phyloP scores from a whole-genome alignment of 2,329 filamentous ascomycete species.

The Colletotrichum liriopes region DNA sequence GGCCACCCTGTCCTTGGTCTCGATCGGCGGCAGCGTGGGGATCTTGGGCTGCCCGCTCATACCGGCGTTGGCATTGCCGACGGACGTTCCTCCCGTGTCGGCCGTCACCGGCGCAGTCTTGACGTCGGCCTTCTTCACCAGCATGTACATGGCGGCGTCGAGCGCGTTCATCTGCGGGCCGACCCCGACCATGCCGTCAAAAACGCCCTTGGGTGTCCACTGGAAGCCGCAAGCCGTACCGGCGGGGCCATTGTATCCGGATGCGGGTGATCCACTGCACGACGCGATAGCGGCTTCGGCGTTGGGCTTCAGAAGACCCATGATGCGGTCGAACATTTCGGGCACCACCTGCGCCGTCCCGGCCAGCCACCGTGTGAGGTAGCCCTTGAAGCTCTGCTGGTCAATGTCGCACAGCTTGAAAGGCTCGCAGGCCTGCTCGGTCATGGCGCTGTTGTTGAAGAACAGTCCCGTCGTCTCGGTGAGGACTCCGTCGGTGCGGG shows the following conservation, averaged over 20 bases:
- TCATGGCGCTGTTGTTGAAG: slow-evolving; percentile 70
- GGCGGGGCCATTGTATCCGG: slow-evolving; percentile 65
- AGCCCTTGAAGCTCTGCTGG: slow-evolving; percentile 84
- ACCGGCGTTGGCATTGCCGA: slow-evolving; percentile 66
- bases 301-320: slow-evolving; percentile 65
- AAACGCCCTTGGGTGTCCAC: slow-evolving; percentile 69
- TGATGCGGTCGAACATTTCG: slow-evolving; percentile 64
- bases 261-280: slow-evolving; percentile 64
- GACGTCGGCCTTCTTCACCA: slow-evolving; percentile 58
- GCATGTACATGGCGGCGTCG: slow-evolving; percentile 73
- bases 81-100: slow-evolving; percentile 72
- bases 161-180: slow-evolving; percentile 80
- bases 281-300: slow-evolving; percentile 67
- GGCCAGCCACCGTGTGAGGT: slow-evolving; percentile 78
- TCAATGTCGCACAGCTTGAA: slow-evolving; percentile 76
- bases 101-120: slow-evolving; percentile 64
- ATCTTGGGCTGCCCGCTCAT: slow-evolving; percentile 46
- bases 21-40: slow-evolving; percentile 58
- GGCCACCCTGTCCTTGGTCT: slow-evolving; percentile 66
- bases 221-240: slow-evolving; percentile 78
- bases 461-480: slow-evolving; percentile 68
- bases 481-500: slow-evolving; percentile 72
- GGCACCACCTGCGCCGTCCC: slow-evolving; percentile 70
- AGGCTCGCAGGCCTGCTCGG: slow-evolving; percentile 78
- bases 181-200: slow-evolving; percentile 74